Conservation (phyloP, 257 asterid genomes). For the Striga asiatica region DNA sequence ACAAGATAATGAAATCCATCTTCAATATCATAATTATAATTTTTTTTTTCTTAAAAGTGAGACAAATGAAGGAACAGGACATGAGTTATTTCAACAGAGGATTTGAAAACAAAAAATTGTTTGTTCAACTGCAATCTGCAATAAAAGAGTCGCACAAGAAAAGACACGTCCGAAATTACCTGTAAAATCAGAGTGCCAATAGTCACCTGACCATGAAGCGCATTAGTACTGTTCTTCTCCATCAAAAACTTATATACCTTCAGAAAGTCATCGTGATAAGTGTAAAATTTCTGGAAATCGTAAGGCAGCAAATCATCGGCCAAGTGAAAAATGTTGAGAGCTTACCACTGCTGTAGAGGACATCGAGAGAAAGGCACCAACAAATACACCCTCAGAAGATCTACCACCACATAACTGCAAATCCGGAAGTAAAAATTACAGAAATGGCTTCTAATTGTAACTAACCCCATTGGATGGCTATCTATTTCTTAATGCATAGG, state of each 20-base stretch:
- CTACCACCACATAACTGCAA: constrained; percentile 92
- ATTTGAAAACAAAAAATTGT: background rate
- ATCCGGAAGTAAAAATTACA: constrained; percentile 14
- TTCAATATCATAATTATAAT: too few relatives aligned
- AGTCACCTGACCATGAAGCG: constrained; percentile 97
- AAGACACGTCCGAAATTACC: constrained; percentile 37
- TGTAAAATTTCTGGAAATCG: background rate
- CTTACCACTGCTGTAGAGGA: constrained; percentile 99
- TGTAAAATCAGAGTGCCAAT: constrained; percentile 93
- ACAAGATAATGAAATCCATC: background rate
- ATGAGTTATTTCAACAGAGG: background rate
- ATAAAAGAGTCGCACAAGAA: background rate
- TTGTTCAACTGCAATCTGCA: background rate
- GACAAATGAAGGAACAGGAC: too few relatives aligned
- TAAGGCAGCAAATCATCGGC: constrained; percentile 6
- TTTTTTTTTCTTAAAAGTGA: too few relatives aligned
- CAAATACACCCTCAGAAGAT: constrained; percentile 91
- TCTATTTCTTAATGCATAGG: background rate
- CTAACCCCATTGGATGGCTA: background rate
- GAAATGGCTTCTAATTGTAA: background rate
- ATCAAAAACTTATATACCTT: constrained; percentile 60
- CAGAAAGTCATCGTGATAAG: constrained; percentile 1
- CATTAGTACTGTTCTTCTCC: constrained; percentile 75
- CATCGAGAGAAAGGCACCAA: constrained; percentile 95
- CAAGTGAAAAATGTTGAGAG: constrained; percentile 10